phyloP scores from a whole-genome alignment of 2,329 filamentous ascomycete species.

The Pseudogymnoascus sp. region DNA sequence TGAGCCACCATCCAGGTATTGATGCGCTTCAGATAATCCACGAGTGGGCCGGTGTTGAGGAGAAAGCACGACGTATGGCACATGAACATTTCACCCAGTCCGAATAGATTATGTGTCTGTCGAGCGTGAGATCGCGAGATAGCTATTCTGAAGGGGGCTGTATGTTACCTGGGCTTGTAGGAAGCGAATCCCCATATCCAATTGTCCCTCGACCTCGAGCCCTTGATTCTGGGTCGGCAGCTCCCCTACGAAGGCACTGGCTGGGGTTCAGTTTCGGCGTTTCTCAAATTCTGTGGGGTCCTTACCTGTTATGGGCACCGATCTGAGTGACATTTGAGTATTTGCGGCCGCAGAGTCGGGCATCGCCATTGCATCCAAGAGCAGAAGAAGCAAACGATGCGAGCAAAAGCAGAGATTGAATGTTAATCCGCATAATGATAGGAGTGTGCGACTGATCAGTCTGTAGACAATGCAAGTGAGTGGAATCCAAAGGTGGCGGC shows the following conservation, averaged over 20 bases:
- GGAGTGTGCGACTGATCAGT: neutral
- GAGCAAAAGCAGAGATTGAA: neutral
- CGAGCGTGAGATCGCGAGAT: constrained; percentile 33
- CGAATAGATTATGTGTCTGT: neutral
- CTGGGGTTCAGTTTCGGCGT: constrained; percentile 34
- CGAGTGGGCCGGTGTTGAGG: constrained; percentile 49
- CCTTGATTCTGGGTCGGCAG: constrained; percentile 44
- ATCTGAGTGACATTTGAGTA: constrained; percentile 74
- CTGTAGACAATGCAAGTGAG: neutral
- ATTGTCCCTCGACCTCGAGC: constrained; percentile 46
- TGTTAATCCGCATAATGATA: constrained; percentile 2
- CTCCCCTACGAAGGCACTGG: constrained; percentile 23
- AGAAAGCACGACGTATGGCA: constrained; percentile 54
- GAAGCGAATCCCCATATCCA: constrained; percentile 54
- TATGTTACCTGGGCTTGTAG: constrained; percentile 49
- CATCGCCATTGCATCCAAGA: constrained; percentile 67
- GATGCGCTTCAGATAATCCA: constrained; percentile 45
- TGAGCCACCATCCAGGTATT: constrained; percentile 52
- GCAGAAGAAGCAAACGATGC: constrained; percentile 15
- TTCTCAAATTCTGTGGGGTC: constrained; percentile 43
- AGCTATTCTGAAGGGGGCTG: constrained; percentile 40
- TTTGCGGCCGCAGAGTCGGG: constrained; percentile 56
- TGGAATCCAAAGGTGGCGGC: neutral
- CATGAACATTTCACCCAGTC: constrained; percentile 31
- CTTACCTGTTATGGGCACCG: constrained; percentile 51